Base-by-base conservation (phyloP, 1,284 basidiomycete genomes). In the Kalmanozyma brasiliensis region DNA sequence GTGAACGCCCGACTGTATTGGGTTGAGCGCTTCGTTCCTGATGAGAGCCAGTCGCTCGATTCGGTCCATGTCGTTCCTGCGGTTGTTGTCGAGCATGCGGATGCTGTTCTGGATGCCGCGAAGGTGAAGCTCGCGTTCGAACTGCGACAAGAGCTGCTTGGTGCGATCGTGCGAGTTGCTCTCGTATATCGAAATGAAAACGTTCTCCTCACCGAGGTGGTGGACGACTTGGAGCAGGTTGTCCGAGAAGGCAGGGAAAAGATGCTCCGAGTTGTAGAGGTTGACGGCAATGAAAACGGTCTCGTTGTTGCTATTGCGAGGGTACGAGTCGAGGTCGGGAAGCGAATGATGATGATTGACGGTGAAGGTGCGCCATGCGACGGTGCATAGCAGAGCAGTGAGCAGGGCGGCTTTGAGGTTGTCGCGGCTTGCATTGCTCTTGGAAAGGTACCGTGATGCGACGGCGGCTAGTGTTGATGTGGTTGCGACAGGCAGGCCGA, bases 171-270 rank as follows among this genome's bases (percentile, higher is more conserved):
- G 32, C 29, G 86, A 87, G 68, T 86, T 83, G 58, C 85, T 86
- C 74, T 88, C 87, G 65, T 87, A 84, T 42, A 88, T 82, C 20
- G 87, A 87, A 8, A 88, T 80, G 67, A 84, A 88, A 16, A 86
- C 85, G 41, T 87, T 86, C 33, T 84, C 81, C 3, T 80, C 70
- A 14, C 87, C 87, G 26, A 88, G 83, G 8, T 43, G 57, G 5
- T 69, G 37, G 11, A 61, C 55, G 17, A 74, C 32, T 17, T 56
- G 36, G 38, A 75, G 48, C 11, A 77, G 44, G 8, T 63, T 55
- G 13, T 57, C 16, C 17, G 58, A 56, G 42, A 68, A 77, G 23
- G 48, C 46, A n/a, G 75, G 75, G 16, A 77, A 61, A 32, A 77
- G 61, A 22, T 56, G 41, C 42, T 77, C 70, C 4, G 61, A 65